A percentile compares a stretch with the other conserved stretches of the same genome.
These are phyloP conservation scores for Trichocomaceae sp. DNA, from an alignment of 2,329 filamentous ascomycete species.

Conservation along the genomic window DNA sequence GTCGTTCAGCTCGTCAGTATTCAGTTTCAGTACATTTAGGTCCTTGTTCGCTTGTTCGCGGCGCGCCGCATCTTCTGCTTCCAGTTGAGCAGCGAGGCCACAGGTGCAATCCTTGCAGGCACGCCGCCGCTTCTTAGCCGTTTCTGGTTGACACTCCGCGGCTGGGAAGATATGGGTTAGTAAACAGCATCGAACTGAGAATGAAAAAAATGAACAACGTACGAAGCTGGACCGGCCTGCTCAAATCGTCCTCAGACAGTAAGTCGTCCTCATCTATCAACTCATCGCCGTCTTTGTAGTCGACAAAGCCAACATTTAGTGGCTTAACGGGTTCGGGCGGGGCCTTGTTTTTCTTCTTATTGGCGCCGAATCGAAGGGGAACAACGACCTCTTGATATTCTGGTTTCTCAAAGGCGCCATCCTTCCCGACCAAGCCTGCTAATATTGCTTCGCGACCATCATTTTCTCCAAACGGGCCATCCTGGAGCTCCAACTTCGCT, in stretches of 20 bases:
- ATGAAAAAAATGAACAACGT: constrained; percentile 36
- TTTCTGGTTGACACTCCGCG: constrained; percentile 77
- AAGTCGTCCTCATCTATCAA: constrained; percentile 87
- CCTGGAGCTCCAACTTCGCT: constrained; percentile 48
- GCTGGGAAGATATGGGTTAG: constrained; percentile 44
- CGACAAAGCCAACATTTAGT: constrained; percentile 1
- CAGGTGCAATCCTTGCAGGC: constrained; percentile 98
- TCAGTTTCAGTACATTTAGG: constrained; percentile 55
- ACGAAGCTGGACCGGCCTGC: constrained; percentile 73
- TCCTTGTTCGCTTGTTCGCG: constrained; percentile 58
- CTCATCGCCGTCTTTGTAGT: constrained; percentile 52
- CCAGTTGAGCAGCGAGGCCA: constrained; percentile 76
- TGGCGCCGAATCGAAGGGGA: constrained; percentile 53
- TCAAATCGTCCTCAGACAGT: constrained; percentile 76
- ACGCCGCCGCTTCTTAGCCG: constrained; percentile 82
- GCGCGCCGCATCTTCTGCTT: constrained; percentile 71
- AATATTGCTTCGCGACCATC: constrained; percentile 66
- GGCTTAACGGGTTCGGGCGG: constrained; percentile 18
- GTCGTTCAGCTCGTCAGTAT: constrained; percentile 63
- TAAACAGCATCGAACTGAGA: constrained; percentile 5
- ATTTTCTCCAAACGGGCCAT: constrained; percentile 50
- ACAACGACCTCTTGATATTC: constrained; percentile 54
- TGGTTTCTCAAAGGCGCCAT: constrained; percentile 65
- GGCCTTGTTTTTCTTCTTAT: constrained; percentile 44
- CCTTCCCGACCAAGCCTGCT: constrained; percentile 63